A percentile compares a stretch with the other conserved stretches of the same genome.
Evolutionary conservation across 805 yeast genomes (phyloP).

Genomic region (Saturnispora sekii): DNA sequence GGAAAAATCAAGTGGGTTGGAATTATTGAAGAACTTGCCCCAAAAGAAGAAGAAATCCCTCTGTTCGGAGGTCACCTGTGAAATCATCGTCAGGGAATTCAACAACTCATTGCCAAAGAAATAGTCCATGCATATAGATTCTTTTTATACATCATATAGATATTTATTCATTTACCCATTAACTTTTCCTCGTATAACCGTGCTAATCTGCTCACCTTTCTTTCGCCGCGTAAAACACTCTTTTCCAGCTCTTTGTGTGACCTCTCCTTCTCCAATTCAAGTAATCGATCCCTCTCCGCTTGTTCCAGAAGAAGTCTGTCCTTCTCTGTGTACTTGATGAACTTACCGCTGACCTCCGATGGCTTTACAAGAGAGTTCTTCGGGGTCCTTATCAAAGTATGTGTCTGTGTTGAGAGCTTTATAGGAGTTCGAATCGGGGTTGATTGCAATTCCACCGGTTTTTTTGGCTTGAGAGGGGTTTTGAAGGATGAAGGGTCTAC

Average conservation of each 20-base stretch:
- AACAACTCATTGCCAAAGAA: conserved; percentile 31
- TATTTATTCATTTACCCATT: conserved; percentile 10
- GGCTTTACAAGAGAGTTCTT: conserved; percentile 17
- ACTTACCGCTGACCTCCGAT: conserved; percentile 18
- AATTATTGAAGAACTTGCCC: conserved; percentile 64
- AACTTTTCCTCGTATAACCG: conserved; percentile 39
- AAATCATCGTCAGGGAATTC: conserved; percentile 74
- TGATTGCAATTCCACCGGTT: conserved; percentile 5
- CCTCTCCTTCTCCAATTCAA: conserved; percentile 5
- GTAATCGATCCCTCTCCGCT: conserved; percentile 13
- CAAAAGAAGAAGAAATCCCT: conserved; percentile 45
- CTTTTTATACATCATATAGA: neutral
- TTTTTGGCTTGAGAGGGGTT: conserved; percentile 11
- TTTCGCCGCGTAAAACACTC: conserved; percentile 26
- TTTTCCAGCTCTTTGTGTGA: conserved; percentile 26
- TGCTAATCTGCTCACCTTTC: conserved; percentile 45
- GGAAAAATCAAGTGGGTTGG: conserved; percentile 80
- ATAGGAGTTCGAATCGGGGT: neutral
- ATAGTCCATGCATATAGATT: conserved; percentile 7
- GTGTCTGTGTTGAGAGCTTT: neutral
- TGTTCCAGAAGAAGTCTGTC: conserved; percentile 20
- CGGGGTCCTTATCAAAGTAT: neutral
- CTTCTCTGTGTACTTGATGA: conserved; percentile 26
- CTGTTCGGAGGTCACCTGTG: conserved; percentile 75
- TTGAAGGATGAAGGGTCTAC: conserved; percentile 1